phyloP scores from a whole-genome alignment of 2,329 filamentous ascomycete genomes.

The Falciphora oryzae region DNA sequence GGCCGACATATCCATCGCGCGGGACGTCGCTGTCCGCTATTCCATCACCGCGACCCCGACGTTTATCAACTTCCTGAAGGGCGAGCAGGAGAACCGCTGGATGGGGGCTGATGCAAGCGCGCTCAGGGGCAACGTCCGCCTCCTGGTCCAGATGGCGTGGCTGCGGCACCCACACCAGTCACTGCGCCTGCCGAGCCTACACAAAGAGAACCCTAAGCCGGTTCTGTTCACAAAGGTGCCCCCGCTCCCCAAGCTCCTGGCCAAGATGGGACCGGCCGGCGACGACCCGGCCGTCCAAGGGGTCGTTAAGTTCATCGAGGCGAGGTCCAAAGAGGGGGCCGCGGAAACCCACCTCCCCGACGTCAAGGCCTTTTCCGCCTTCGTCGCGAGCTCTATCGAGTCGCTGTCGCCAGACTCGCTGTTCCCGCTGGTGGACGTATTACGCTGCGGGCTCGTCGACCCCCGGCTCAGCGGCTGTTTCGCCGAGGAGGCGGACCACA shows the following conservation, averaged over 20 bases:
- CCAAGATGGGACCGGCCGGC: slow-evolving; percentile 65
- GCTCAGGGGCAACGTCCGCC: slow-evolving; percentile 64
- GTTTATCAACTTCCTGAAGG: slow-evolving; percentile 77
- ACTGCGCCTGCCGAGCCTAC: slow-evolving; percentile 65
- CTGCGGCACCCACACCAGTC: slow-evolving; percentile 70
- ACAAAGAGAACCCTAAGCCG: slow-evolving; percentile 56
- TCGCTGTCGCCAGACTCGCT: slow-evolving; percentile 57
- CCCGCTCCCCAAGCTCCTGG: slow-evolving; percentile 73
- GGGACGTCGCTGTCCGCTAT: slow-evolving; percentile 59
- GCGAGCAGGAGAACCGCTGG: slow-evolving; percentile 74
- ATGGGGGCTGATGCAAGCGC: slow-evolving; percentile 64
- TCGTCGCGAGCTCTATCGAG: slow-evolving; percentile 50
- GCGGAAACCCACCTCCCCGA: slow-evolving; percentile 66
- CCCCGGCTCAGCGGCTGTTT: slow-evolving; percentile 75
- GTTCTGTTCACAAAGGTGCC: slow-evolving; percentile 74
- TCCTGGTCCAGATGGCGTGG: slow-evolving; percentile 69
- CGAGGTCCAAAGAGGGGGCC: slow-evolving; percentile 49
- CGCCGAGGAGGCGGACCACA: slow-evolving; percentile 65
- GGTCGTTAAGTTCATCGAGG: slow-evolving; percentile 66
- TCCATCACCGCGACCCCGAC: slow-evolving; percentile 75
- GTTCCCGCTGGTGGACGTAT: slow-evolving; percentile 81
- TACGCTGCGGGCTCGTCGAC: slow-evolving; percentile 73
- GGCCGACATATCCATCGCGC: slow-evolving; percentile 67
- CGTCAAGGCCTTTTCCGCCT: slow-evolving; percentile 56
- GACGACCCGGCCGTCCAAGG: slow-evolving; percentile 54